Percentiles rank a stretch among this genome's conserved stretches.
Conservation (phyloP, 1,139 yeast genomes). For the Debaryomycetaceae sp. region DNA sequence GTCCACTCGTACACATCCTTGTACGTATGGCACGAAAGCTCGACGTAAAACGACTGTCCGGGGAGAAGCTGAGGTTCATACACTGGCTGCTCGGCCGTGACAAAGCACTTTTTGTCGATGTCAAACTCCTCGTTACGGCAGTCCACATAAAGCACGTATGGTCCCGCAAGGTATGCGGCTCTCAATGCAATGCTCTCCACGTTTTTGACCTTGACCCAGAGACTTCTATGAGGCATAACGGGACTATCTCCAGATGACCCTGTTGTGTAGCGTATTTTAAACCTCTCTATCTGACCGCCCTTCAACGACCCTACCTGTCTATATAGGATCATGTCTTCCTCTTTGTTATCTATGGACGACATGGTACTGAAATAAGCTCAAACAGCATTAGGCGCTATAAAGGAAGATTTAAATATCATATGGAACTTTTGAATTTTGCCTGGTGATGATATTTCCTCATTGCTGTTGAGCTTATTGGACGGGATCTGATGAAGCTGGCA, state of each 20-base stretch:
- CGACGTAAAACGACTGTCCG: conserved; percentile 54
- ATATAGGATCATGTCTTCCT: conserved; percentile 24
- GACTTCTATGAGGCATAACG: conserved; percentile 11
- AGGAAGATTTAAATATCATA: neutral
- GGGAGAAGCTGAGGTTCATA: conserved; percentile 69
- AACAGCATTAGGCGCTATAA: neutral
- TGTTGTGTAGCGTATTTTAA: conserved; percentile 33
- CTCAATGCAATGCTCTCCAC: conserved; percentile 70
- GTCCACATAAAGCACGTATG: conserved; percentile 84
- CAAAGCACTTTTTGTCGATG: conserved; percentile 48
- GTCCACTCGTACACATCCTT: conserved; percentile 61
- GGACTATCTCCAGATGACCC: conserved; percentile 16
- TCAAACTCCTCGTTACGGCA: conserved; percentile 64
- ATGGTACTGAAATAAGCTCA: neutral
- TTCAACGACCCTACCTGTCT: conserved; percentile 32
- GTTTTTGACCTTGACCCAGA: conserved; percentile 70
- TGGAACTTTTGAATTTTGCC: neutral
- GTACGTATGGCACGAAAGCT: conserved; percentile 37
- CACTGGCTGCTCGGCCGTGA: conserved; percentile 65
- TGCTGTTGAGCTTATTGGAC: neutral
- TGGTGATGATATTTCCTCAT: neutral
- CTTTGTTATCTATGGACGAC: neutral
- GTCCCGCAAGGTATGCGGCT: conserved; percentile 90
- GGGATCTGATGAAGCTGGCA: neutral
- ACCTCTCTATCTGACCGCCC: conserved; percentile 38